These are phyloP conservation scores for Mycena filopes DNA, from an alignment of 768 basidiomycete genomes.

Conservation along the genomic window DNA sequence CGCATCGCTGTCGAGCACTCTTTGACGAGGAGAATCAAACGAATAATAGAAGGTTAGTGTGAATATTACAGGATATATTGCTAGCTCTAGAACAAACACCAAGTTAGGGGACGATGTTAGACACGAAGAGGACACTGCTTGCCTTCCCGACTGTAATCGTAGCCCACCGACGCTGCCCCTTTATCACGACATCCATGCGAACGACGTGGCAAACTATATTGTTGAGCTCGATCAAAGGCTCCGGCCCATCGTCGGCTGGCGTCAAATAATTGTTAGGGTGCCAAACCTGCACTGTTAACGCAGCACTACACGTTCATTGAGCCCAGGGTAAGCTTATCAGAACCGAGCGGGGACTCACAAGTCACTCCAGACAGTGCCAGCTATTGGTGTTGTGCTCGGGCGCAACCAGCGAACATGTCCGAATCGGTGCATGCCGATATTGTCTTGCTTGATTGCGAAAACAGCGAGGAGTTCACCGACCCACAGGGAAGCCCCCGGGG, in stretches of 20 bases:
- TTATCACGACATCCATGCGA: background rate
- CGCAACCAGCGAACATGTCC: constrained; percentile 16
- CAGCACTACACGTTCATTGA: background rate
- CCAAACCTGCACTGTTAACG: constrained; percentile 8
- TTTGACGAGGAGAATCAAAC: too few species aligned
- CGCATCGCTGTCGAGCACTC: too few species aligned
- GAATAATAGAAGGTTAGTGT: too few species aligned
- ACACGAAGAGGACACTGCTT: background rate
- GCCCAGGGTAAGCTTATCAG: too few species aligned
- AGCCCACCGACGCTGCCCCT: constrained; percentile 4
- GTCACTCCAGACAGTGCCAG: background rate
- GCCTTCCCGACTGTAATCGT: constrained; percentile 11
- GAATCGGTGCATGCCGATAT: background rate
- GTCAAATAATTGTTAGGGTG: background rate
- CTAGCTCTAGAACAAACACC: too few species aligned
- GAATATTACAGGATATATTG: too few species aligned
- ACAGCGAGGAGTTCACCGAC: constrained; percentile 5
- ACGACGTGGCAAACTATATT: constrained; percentile 9
- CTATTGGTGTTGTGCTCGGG: background rate
- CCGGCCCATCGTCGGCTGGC: background rate
- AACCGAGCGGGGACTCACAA: constrained; percentile 1
- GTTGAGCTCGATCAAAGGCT: background rate
- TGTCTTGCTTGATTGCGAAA: background rate
- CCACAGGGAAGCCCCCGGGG: background rate
- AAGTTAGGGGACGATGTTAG: too few species aligned